Conservation (phyloP, 169 alveolate genomes). For the Cryptosporidium baileyi region DNA sequence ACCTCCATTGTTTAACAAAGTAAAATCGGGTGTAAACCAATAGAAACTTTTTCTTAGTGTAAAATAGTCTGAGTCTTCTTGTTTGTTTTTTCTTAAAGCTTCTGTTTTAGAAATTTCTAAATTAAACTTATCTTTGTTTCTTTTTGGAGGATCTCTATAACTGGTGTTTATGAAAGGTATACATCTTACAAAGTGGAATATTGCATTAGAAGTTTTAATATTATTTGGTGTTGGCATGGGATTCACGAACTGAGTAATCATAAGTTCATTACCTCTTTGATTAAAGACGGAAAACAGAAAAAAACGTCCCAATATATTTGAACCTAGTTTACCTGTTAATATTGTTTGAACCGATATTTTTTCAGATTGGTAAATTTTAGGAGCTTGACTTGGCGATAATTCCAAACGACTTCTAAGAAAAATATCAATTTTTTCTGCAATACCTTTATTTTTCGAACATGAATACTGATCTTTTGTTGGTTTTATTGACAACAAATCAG, state of each 20-base stretch:
- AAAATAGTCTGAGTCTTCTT: background rate
- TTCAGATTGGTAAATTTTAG: conserved; percentile 11
- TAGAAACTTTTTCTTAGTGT: conserved; percentile 14
- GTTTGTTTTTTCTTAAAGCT: background rate
- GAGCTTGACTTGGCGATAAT: conserved; percentile 64
- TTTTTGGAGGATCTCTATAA: conserved; percentile 68
- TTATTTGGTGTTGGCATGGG: conserved; percentile 72
- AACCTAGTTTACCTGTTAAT: conserved; percentile 28
- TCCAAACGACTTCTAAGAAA: conserved; percentile 56
- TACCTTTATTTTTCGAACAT: conserved; percentile 28
- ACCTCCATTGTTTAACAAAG: conserved; percentile 80
- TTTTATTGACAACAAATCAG: conserved; percentile 31
- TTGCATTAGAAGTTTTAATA: conserved; percentile 70
- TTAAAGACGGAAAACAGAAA: conserved; percentile 70
- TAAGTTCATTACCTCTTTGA: conserved; percentile 73
- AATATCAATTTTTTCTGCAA: conserved; percentile 48
- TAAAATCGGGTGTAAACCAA: conserved; percentile 80
- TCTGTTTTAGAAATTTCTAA: background rate
- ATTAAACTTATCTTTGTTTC: conserved; percentile 32
- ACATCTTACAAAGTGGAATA: conserved; percentile 74
- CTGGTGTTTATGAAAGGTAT: conserved; percentile 74
- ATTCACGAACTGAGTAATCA: conserved; percentile 71
- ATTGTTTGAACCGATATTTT: conserved; percentile 5
- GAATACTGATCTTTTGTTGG: background rate
- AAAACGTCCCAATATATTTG: conserved; percentile 54